phyloP scores from a whole-genome alignment of 257 asterid genomes.

The Solanum peruvianum region DNA sequence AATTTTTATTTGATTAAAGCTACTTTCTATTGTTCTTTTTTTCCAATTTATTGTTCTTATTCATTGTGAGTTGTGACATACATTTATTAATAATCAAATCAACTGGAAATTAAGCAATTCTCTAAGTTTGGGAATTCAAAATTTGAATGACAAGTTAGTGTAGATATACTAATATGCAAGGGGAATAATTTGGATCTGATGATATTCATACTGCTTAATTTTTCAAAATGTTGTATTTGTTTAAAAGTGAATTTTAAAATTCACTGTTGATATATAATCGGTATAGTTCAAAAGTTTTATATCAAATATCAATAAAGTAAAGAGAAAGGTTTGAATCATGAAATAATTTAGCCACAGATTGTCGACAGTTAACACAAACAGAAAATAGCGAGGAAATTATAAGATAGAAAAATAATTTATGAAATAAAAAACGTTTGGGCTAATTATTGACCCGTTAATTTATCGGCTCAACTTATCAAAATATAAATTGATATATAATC shows the following conservation, averaged over 20 bases:
- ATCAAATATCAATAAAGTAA: no score
- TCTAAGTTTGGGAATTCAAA: neutral
- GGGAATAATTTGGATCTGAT: neutral
- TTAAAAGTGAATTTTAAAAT: no score
- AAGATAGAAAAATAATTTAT: no score
- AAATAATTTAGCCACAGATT: no score
- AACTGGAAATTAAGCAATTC: neutral
- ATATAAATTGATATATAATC: no score
- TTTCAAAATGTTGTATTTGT: neutral
- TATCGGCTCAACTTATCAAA: no score
- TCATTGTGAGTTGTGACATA: neutral
- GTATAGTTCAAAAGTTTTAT: no score
- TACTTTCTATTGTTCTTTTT: neutral
- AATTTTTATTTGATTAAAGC: neutral
- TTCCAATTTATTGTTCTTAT: neutral
- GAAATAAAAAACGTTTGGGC: neutral
- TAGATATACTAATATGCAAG: neutral
- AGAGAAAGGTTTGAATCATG: no score
- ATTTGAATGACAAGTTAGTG: neutral
- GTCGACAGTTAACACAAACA: no score
- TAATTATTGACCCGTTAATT: neutral
- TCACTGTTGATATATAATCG: no score
- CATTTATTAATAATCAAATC: neutral
- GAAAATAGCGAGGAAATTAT: no score
- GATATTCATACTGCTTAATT: neutral